Conservation (phyloP, 2,329 filamentous ascomycete genomes). For the Aspergillus puulaauensis region DNA sequence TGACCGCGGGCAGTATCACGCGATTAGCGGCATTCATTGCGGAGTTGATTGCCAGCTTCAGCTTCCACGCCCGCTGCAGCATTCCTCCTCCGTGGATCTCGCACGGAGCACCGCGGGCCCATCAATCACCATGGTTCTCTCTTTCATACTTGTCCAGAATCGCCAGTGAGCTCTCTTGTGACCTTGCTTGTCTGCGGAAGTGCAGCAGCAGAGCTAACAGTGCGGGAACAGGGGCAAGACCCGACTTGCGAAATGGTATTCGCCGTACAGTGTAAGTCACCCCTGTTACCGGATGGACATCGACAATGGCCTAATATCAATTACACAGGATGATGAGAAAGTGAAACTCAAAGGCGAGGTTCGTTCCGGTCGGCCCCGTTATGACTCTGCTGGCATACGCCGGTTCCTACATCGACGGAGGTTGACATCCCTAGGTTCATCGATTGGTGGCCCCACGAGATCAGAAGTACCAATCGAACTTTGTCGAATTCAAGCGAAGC, state of each 20-base stretch:
- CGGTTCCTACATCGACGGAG: not conserved
- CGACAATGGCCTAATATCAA: not conserved
- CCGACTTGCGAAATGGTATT: conserved; percentile 97
- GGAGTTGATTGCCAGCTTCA: conserved; percentile 10
- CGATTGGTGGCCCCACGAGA: conserved; percentile 95
- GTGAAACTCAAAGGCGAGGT: conserved; percentile 98
- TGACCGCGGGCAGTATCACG: conserved; percentile 29
- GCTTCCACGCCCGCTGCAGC: conserved; percentile 8
- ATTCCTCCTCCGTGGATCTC: conserved; percentile 18
- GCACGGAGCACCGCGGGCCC: conserved; percentile 14
- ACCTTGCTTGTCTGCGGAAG: not conserved
- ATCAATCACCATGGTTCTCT: conserved; percentile 60
- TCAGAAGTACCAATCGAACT: conserved; percentile 99
- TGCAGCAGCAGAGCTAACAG: conserved; percentile 20
- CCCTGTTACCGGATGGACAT: not conserved
- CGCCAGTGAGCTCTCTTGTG: conserved; percentile 65
- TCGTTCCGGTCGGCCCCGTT: conserved; percentile 27
- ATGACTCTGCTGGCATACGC: not conserved
- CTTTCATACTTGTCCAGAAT: conserved; percentile 88
- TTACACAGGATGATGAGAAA: conserved; percentile 82
- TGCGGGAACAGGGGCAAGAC: conserved; percentile 78
- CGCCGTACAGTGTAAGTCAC: conserved; percentile 73
- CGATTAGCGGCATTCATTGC: conserved; percentile 23
- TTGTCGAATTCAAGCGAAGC: conserved; percentile 72
- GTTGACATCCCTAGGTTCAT: conserved; percentile 65